phyloP scores from a whole-genome alignment of 768 basidiomycete genomes.

The Phanerochaete carnosa region DNA sequence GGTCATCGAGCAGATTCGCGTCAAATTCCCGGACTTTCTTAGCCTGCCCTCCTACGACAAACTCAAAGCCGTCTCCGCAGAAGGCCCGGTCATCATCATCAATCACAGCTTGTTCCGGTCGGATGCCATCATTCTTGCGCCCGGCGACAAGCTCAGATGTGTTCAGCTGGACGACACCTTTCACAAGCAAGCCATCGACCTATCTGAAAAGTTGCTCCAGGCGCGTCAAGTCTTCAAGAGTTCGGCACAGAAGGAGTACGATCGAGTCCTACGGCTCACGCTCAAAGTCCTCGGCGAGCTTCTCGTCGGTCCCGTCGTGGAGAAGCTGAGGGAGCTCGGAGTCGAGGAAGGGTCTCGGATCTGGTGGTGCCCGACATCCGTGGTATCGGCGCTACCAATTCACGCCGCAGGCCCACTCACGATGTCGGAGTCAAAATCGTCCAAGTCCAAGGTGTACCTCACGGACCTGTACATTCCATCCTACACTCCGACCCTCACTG shows the following conservation, averaged over 20 bases:
- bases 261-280: not conserved
- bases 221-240: not conserved
- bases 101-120: conserved; percentile 30
- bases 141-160: conserved; percentile 6
- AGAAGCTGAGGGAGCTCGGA: not conserved
- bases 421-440: not conserved
- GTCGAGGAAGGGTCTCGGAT: not conserved
- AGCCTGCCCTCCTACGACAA: conserved; percentile 18
- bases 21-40: conserved; percentile 17
- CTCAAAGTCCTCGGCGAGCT: not conserved
- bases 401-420: conserved; percentile 31
- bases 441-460: conserved; percentile 6
- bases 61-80: conserved; percentile 24
- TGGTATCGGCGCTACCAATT: conserved; percentile 28
- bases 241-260: not conserved
- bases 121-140: conserved; percentile 32
- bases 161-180: not conserved
- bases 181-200: not conserved
- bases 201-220: not conserved
- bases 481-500: conserved; percentile 26
- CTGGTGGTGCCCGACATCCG: conserved; percentile 29
- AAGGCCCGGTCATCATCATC: conserved; percentile 36
- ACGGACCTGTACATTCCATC: conserved; percentile 25
- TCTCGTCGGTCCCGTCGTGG: not conserved
- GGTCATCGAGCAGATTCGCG: conserved; percentile 25